A percentile compares a stretch with the other conserved stretches of the same genome.
Evolutionary conservation across 352 stramenopile genomes (phyloP).

Genomic region (Hyaloperonospora arabidopsidis): DNA sequence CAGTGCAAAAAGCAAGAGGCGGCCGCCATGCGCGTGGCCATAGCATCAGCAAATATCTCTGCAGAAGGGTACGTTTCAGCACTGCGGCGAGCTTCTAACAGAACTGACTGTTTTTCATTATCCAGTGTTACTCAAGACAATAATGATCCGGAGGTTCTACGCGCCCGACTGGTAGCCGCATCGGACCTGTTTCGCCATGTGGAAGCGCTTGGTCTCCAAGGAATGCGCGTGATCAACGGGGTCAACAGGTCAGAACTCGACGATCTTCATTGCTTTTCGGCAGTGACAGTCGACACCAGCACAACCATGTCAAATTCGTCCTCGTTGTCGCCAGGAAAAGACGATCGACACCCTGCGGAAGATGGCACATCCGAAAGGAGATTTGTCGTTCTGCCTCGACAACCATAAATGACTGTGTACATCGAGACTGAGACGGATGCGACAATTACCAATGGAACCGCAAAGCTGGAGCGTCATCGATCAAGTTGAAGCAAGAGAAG

Average conservation of each 20-base stretch:
- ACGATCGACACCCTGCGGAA: conserved; percentile 3
- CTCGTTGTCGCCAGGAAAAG: conserved; percentile 7
- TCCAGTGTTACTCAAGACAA: conserved; percentile 14
- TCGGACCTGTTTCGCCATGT: conserved; percentile 25
- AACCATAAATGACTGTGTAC: too few relatives aligned
- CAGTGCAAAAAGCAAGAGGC: conserved; percentile 20
- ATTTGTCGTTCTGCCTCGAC: too few relatives aligned
- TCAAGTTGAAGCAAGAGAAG: conserved; percentile 22
- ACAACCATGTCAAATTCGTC: conserved; percentile 11
- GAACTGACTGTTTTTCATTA: background rate
- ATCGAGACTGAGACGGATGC: too few relatives aligned
- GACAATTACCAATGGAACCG: conserved; percentile 4
- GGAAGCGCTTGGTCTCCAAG: conserved; percentile 22
- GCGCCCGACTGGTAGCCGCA: conserved; percentile 14
- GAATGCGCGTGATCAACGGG: conserved; percentile 13
- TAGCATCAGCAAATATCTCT: conserved; percentile 1
- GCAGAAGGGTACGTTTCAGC: conserved; percentile 12
- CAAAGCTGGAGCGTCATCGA: conserved; percentile 17
- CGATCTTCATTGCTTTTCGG: conserved; percentile 6
- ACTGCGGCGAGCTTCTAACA: background rate
- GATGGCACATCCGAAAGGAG: too few relatives aligned
- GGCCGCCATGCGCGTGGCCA: background rate
- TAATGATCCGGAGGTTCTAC: conserved; percentile 13
- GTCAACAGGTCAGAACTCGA: conserved; percentile 8
- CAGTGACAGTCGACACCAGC: conserved; percentile 1